A percentile compares a stretch with the other conserved stretches of the same genome.
Evolutionary conservation across 1,284 basidiomycete genomes (phyloP).

Genomic region (Lentinula novae-zelandiae): DNA sequence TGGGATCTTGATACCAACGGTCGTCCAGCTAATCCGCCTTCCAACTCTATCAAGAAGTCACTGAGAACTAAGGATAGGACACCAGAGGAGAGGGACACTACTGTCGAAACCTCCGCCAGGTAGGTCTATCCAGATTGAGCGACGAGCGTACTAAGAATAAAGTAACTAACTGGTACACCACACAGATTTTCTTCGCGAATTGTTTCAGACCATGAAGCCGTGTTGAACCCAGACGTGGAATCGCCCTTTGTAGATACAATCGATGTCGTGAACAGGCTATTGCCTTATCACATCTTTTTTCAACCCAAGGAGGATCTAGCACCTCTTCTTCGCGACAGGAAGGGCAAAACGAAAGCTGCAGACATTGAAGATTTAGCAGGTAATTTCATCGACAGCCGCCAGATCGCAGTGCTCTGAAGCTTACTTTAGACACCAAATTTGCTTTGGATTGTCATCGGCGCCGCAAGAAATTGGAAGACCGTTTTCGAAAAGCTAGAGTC

Average conservation of each 20-base stretch:
- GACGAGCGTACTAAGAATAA: neutral
- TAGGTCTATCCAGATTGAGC: slow-evolving; percentile 23
- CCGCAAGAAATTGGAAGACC: slow-evolving; percentile 47
- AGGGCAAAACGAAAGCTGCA: slow-evolving; percentile 59
- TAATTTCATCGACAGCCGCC: slow-evolving; percentile 22
- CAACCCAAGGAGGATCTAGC: slow-evolving; percentile 63
- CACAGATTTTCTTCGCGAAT: slow-evolving; percentile 54
- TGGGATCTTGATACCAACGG: slow-evolving; percentile 19
- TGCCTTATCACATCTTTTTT: slow-evolving; percentile 77
- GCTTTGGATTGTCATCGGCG: slow-evolving; percentile 64
- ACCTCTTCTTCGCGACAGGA: slow-evolving; percentile 34
- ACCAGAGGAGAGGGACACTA: slow-evolving; percentile 43
- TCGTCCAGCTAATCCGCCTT: slow-evolving; percentile 6
- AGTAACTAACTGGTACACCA: neutral
- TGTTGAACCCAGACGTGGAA: slow-evolving; percentile 62
- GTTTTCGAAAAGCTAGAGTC: slow-evolving; percentile 51
- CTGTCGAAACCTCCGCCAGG: slow-evolving; percentile 44
- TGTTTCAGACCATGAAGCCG: slow-evolving; percentile 55
- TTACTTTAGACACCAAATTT: slow-evolving; percentile 53
- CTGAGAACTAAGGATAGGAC: slow-evolving; percentile 34
- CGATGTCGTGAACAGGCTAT: slow-evolving; percentile 61
- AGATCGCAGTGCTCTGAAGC: slow-evolving; percentile 1
- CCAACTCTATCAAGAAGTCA: slow-evolving; percentile 21
- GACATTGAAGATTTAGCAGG: slow-evolving; percentile 54
- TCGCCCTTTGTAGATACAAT: slow-evolving; percentile 56